Base-by-base conservation (phyloP, 768 basidiomycete species). In the Cyclocybe cylindracea region DNA sequence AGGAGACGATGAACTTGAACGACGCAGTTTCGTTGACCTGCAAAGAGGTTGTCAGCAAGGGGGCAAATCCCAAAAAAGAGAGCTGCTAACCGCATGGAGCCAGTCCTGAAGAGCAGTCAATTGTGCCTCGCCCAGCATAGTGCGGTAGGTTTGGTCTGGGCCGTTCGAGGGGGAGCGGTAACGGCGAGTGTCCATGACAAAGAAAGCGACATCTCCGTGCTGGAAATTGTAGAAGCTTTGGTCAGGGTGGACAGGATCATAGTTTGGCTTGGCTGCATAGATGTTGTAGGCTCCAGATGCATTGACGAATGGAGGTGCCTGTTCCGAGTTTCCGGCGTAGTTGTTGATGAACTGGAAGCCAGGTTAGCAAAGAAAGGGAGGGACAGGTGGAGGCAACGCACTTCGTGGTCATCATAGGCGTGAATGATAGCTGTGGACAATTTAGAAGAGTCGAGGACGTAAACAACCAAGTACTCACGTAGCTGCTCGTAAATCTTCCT, bases 1-100 rank as follows among this genome's bases (percentile, higher is more conserved):
- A 86, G 10, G 82, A 78, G 35, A 87, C 77, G 56, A 92, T 74
- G 62, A 92, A 90, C 68, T 91, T 91, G 77, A 87, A 91, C 0
- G 85, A 82, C 7, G 82, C 73, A 0, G 89, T 91, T 46, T 69
- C 62, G 68, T 91, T 91, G 16, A 85, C 87, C 75, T 83, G 55
- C 8, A 7, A 19, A 36, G 1, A 34, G 36, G 39, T 35, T 39
- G 50, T 33, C 36, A 29, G 40, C 36, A 31, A 9, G 31, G 19
- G 10, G 10, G 14, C 2, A 19, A 35, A 24, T 24, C 3, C 24
- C 24, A 16, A 58, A 10, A 10, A 14, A 6, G n/a, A 39, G 10
- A 58, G 19, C 13, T 66, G 31, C 53, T 24, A 24, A 82, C 84
- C 65, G 74, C 74, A 10, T 72, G 71, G 2, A 87, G 73, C 89